Evolutionary conservation across 768 basidiomycete genomes (phyloP).

Genomic region (Basidioascus undulatus): DNA sequence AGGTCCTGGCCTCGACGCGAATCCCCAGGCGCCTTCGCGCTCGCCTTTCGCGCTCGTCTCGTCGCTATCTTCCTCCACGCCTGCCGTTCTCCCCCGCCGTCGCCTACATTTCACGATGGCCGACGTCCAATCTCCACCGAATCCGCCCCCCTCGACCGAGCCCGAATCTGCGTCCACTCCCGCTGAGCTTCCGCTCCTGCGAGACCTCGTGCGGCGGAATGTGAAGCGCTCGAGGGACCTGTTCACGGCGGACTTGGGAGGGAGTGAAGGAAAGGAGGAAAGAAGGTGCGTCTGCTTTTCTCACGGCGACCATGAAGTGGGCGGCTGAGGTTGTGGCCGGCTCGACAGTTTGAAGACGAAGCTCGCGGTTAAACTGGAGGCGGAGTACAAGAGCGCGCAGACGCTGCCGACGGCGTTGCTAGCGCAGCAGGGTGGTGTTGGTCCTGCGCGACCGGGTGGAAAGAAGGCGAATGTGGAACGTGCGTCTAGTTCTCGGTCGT

Average conservation of each 20-base stretch:
- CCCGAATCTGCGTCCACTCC: no score
- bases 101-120: no score
- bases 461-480: conserved; percentile 7
- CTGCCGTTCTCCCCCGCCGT: no score
- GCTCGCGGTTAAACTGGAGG: conserved; percentile 58
- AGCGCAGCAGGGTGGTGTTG: conserved; percentile 55
- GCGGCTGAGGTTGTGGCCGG: conserved; percentile 1
- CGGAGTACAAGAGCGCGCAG: conserved; percentile 72
- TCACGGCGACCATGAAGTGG: background rate
- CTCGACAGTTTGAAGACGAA: conserved; percentile 16
- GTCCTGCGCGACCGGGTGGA: conserved; percentile 1
- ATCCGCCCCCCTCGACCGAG: no score
- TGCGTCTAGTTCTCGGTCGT: conserved; percentile 3
- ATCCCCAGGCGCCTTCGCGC: no score
- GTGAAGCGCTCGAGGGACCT: conserved; percentile 6
- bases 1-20: no score
- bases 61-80: no score
- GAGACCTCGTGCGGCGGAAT: conserved; percentile 6
- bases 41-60: no score
- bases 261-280: background rate
- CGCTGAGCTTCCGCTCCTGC: no score
- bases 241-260: background rate
- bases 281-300: conserved; percentile 1
- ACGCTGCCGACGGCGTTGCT: conserved; percentile 58
- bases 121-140: no score